Evolutionary conservation across 768 basidiomycete genomes (phyloP).

Genomic region (Plicaturopsis crispa): DNA sequence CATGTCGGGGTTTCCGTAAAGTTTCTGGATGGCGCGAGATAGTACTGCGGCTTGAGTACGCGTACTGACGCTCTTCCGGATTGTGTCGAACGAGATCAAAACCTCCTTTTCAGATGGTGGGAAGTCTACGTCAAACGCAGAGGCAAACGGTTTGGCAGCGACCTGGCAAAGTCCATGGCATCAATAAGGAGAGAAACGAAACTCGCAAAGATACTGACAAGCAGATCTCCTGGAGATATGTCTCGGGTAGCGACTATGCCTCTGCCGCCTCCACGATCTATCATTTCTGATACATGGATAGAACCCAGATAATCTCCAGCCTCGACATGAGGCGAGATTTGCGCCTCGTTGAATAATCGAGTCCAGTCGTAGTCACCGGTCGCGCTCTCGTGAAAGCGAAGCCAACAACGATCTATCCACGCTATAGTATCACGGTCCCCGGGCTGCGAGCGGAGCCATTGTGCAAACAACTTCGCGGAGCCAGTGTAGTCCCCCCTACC

Average conservation of each 20-base stretch:
- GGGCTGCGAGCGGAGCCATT: too few relatives aligned
- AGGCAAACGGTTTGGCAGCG: conserved; percentile 19
- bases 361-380: conserved; percentile 19
- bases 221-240: conserved; percentile 16
- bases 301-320: conserved; percentile 17
- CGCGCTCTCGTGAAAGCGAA: conserved; percentile 12
- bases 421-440: conserved; percentile 5
- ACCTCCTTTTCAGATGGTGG: conserved; percentile 5
- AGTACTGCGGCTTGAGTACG: conserved; percentile 5
- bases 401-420: conserved; percentile 12
- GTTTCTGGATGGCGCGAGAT: conserved; percentile 7
- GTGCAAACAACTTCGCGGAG: conserved; percentile 10
- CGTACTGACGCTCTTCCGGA: conserved; percentile 2
- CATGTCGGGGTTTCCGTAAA: conserved; percentile 16
- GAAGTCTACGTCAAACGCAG: conserved; percentile 9
- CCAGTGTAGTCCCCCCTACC: conserved; percentile 10
- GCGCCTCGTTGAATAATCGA: conserved; percentile 10
- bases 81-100: conserved; percentile 1
- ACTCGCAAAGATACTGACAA: conserved; percentile 10
- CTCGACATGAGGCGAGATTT: conserved; percentile 8
- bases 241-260: conserved; percentile 15
- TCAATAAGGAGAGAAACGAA: not conserved
- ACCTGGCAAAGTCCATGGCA: conserved; percentile 8
- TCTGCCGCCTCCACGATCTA: conserved; percentile 16
- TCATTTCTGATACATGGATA: conserved; percentile 10